A percentile compares a stretch with the other conserved stretches of the same genome.
phyloP scores from a whole-genome alignment of 306 rosid species.

The Alnus glutinosa region DNA sequence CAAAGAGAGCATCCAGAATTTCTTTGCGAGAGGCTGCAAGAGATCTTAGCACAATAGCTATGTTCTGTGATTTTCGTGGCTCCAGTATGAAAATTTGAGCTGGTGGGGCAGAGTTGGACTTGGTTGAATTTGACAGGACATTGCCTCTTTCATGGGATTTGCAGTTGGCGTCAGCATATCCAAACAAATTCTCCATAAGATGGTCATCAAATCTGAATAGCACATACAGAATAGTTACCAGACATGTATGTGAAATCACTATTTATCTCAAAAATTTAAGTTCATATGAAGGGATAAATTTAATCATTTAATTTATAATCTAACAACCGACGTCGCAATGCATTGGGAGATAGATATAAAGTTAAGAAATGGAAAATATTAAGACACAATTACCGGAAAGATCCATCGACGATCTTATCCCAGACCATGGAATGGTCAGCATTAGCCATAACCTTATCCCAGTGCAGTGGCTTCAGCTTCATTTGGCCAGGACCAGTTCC shows the following conservation, averaged over 20 bases:
- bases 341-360: background rate
- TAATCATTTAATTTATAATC: too few relatives aligned
- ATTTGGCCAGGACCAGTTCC: conserved; percentile 32
- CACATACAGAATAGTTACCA: background rate
- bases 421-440: conserved; percentile 83
- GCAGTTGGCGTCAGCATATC: conserved; percentile 43
- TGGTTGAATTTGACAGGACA: conserved; percentile 33
- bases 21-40: conserved; percentile 55
- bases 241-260: too few relatives aligned
- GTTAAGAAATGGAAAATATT: background rate
- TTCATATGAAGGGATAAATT: too few relatives aligned
- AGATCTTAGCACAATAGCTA: conserved; percentile 69
- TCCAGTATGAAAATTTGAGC: conserved; percentile 68
- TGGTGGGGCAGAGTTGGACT: conserved; percentile 38
- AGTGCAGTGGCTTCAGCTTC: conserved; percentile 79
- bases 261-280: too few relatives aligned
- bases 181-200: conserved; percentile 78
- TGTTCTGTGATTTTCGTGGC: conserved; percentile 74
- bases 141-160: conserved; percentile 40
- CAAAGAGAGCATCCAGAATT: conserved; percentile 61
- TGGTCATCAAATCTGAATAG: conserved; percentile 71
- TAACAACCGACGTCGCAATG: background rate
- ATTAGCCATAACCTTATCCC: conserved; percentile 86
- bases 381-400: conserved; percentile 54
- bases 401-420: conserved; percentile 81